Percentiles rank a stretch among this genome's conserved stretches.
phyloP scores from a whole-genome alignment of 75 land plant species.

The Ceratopteris richardii region DNA sequence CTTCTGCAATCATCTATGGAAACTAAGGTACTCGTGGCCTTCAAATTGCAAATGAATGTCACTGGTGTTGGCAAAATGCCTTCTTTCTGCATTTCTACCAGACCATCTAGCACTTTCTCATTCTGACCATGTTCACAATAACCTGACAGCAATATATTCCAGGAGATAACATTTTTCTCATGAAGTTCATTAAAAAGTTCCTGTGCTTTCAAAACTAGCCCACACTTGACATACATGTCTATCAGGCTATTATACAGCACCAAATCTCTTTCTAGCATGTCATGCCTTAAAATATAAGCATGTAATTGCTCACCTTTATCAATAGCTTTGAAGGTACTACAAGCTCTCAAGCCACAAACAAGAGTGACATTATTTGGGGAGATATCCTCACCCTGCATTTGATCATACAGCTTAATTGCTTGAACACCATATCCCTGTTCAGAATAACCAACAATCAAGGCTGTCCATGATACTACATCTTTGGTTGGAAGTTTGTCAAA shows the following conservation, averaged over 20 bases:
- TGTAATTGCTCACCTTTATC: constrained; percentile 13
- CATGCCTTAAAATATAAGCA: constrained; percentile 2
- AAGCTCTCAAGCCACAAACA: constrained; percentile 12
- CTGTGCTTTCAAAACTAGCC: constrained; percentile 18
- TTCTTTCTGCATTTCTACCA: constrained; percentile 28
- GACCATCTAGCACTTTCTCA: constrained; percentile 23
- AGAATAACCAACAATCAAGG: constrained; percentile 17
- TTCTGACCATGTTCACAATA: constrained; percentile 21
- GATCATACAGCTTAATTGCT: constrained; percentile 7
- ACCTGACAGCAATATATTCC: constrained; percentile 48
- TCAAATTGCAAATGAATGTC: constrained; percentile 48
- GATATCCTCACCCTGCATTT: constrained; percentile 11
- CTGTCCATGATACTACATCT: constrained; percentile 14
- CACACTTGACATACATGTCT: constrained; percentile 32
- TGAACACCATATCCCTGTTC: constrained; percentile 6
- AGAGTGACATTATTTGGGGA: constrained; percentile 15
- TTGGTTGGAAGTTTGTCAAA: constrained; percentile 12
- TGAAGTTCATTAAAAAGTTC: constrained; percentile 37
- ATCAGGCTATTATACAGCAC: constrained; percentile 14
- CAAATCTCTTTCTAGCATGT: constrained; percentile 1
- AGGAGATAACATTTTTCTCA: constrained; percentile 36
- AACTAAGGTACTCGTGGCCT: constrained; percentile 25
- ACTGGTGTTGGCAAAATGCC: constrained; percentile 33
- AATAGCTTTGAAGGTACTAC: constrained; percentile 11
- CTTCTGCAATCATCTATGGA: constrained; percentile 18